phyloP scores from a whole-genome alignment of 176 grass and related monocot genomes.

The Carex littledalei region DNA sequence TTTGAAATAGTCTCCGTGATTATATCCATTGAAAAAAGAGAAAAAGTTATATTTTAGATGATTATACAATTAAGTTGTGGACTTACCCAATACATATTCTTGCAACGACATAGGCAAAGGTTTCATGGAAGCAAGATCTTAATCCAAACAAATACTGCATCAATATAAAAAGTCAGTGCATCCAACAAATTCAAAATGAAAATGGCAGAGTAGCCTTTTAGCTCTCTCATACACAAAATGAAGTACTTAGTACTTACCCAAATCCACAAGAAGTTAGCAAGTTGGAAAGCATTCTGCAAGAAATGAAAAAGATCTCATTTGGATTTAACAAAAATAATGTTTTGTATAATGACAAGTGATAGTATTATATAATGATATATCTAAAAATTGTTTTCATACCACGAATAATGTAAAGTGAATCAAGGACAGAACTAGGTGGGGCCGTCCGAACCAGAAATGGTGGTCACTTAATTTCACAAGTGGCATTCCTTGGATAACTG shows the following conservation, averaged over 20 bases:
- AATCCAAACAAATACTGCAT: slow-evolving; percentile 44
- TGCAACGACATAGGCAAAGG: slow-evolving; percentile 26
- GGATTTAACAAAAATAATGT: neutral
- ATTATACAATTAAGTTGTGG: neutral
- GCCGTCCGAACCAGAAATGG: slow-evolving; percentile 77
- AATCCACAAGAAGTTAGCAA: slow-evolving; percentile 80
- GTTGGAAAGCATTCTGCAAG: slow-evolving; percentile 82
- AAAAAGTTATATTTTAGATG: neutral
- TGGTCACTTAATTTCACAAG: slow-evolving; percentile 67
- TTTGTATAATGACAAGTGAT: neutral
- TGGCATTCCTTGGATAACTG: slow-evolving; percentile 62
- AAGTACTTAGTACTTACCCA: slow-evolving; percentile 30
- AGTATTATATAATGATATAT: neutral
- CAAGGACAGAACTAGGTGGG: slow-evolving; percentile 69
- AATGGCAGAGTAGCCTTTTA: neutral
- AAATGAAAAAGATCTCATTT: neutral
- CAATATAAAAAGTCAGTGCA: neutral
- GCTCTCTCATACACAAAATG: neutral
- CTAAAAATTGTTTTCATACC: slow-evolving; percentile 19
- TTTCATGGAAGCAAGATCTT: slow-evolving; percentile 44
- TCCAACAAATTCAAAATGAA: neutral
- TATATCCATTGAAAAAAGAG: neutral
- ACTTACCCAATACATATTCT: slow-evolving; percentile 50
- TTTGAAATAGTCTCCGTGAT: neutral
- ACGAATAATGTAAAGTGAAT: slow-evolving; percentile 79